These are phyloP conservation scores for Hansenula sp. DNA, from an alignment of 1,139 yeast species.

Conservation along the genomic window DNA sequence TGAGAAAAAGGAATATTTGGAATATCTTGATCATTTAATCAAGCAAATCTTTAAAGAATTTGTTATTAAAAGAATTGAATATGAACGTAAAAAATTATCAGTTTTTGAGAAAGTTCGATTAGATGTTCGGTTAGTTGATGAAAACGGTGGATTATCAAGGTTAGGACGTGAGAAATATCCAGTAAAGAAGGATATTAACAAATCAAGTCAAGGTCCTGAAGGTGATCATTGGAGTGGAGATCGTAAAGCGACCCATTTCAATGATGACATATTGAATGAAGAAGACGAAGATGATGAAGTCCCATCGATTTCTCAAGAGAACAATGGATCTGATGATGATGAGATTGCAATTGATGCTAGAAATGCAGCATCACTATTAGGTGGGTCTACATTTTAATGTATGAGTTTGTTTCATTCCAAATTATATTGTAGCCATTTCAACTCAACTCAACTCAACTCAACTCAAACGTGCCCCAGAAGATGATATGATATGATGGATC, in stretches of 20 bases:
- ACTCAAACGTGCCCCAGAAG: too few relatives aligned
- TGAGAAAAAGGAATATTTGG: constrained; percentile 58
- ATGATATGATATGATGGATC: too few relatives aligned
- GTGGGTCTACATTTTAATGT: constrained; percentile 68
- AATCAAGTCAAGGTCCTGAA: constrained; percentile 44
- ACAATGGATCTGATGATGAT: constrained; percentile 23
- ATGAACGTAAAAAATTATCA: constrained; percentile 76
- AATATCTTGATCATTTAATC: constrained; percentile 54
- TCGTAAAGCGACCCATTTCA: constrained; percentile 30
- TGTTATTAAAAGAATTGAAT: constrained; percentile 73
- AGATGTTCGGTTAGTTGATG: constrained; percentile 75
- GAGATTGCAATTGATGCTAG: constrained; percentile 61
- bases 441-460: too few relatives aligned
- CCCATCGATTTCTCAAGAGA: constrained; percentile 13
- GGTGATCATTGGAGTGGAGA: constrained; percentile 68
- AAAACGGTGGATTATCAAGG: constrained; percentile 77
- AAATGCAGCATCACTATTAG: constrained; percentile 76
- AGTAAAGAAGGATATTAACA: constrained; percentile 25
- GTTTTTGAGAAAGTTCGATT: constrained; percentile 71
- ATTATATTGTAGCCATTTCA: too few relatives aligned
- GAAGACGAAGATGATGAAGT: constrained; percentile 25
- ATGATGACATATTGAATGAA: constrained; percentile 20
- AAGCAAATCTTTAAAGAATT: constrained; percentile 52
- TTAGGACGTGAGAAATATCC: constrained; percentile 70
- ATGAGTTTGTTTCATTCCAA: too few relatives aligned